These are phyloP conservation scores for Ustilago curta DNA, from an alignment of 1,284 basidiomycete species.

Conservation along the genomic window DNA sequence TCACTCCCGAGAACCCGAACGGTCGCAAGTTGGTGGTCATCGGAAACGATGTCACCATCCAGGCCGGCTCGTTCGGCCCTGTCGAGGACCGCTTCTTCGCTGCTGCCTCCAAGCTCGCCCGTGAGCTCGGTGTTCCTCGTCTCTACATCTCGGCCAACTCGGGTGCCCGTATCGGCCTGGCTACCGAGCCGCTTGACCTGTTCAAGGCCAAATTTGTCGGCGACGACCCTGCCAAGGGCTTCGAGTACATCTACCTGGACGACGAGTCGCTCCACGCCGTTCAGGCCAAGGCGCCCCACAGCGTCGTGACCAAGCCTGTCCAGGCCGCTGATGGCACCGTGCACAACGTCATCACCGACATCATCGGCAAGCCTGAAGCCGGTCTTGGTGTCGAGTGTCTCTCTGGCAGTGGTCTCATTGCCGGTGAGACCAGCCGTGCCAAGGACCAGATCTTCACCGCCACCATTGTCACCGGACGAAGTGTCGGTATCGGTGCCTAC, in stretches of 20 bases:
- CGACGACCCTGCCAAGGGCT: conserved; percentile 87
- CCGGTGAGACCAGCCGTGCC: conserved; percentile 96
- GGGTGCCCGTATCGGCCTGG: conserved; percentile 94
- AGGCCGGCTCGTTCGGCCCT: conserved; percentile 98
- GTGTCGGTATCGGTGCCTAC: conserved; percentile 99
- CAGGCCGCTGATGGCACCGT: conserved; percentile 86
- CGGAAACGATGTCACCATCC: conserved; percentile 98
- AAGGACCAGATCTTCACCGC: conserved; percentile 99
- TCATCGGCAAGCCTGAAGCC: conserved; percentile 89
- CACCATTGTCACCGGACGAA: conserved; percentile 96
- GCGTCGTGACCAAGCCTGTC: conserved; percentile 81
- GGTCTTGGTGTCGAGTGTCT: conserved; percentile 98
- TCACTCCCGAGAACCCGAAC: conserved; percentile 91
- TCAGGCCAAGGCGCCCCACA: conserved; percentile 72
- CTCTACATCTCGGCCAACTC: conserved; percentile 99
- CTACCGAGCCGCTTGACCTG: conserved; percentile 88
- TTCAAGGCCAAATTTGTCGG: conserved; percentile 95
- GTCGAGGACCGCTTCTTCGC: conserved; percentile 96
- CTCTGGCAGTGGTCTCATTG: conserved; percentile 95
- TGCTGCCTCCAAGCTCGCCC: conserved; percentile 92
- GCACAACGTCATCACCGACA: conserved; percentile 93
- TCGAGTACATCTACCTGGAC: conserved; percentile 92
- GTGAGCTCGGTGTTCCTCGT: conserved; percentile 86
- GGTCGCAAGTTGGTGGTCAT: conserved; percentile 90
- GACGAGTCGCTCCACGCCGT: conserved; percentile 73